Evolutionary conservation across 1,139 yeast species (phyloP).

Genomic region (Cylindricascospora bacillispora): DNA sequence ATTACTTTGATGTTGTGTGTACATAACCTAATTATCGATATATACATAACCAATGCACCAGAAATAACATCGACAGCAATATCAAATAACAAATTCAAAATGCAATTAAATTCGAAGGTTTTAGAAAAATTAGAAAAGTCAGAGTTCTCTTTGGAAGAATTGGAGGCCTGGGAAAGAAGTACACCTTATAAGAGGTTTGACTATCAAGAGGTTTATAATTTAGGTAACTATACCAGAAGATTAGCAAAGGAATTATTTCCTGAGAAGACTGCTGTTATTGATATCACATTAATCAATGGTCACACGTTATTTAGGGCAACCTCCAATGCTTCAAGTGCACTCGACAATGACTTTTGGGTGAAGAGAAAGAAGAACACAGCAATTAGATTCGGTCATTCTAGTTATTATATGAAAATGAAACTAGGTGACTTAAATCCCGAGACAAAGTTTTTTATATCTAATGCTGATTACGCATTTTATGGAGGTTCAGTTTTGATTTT

Average conservation of each 20-base stretch:
- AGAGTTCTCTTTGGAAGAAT: constrained; percentile 9
- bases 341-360: constrained; percentile 51
- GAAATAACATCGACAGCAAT: too few species aligned
- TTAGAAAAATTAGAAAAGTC: too few species aligned
- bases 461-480: constrained; percentile 42
- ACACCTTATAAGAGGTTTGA: constrained; percentile 11
- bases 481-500: constrained; percentile 54
- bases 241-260: constrained; percentile 15
- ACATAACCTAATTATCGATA: too few species aligned
- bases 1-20: too few species aligned
- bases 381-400: constrained; percentile 39
- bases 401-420: constrained; percentile 42
- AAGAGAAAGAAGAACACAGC: constrained; percentile 42
- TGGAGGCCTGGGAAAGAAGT: constrained; percentile 12
- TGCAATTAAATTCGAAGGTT: too few species aligned
- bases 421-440: constrained; percentile 14
- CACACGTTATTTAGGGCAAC: constrained; percentile 43
- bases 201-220: constrained; percentile 15
- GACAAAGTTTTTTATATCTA: constrained; percentile 32
- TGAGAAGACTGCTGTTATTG: constrained; percentile 34
- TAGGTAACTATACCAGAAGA: constrained; percentile 15
- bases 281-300: constrained; percentile 37
- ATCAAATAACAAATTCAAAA: too few species aligned
- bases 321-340: constrained; percentile 29
- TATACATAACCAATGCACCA: too few species aligned